These are phyloP conservation scores for Syncephalastrum racemosum DNA, from an alignment of 371 early-diverging fungal genomes.

Conservation along the genomic window DNA sequence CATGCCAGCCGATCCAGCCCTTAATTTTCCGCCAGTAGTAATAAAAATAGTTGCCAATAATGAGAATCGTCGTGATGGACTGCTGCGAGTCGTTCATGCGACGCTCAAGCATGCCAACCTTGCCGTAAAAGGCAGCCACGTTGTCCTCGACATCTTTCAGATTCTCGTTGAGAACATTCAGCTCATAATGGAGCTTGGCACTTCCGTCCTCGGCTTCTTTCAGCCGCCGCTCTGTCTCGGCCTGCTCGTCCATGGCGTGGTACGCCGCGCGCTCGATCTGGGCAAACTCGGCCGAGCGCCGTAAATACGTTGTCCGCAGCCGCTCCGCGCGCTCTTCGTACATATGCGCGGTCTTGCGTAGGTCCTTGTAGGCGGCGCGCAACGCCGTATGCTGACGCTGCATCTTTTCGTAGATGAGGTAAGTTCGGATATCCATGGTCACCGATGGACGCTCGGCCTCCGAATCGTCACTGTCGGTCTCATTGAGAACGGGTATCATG, in stretches of 20 bases:
- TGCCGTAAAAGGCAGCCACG: conserved; percentile 41
- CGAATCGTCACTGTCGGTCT: conserved; percentile 6
- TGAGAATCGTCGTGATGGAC: conserved; percentile 46
- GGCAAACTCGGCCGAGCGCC: conserved; percentile 31
- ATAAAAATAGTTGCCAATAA: conserved; percentile 49
- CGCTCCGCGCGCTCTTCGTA: conserved; percentile 34
- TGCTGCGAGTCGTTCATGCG: conserved; percentile 51
- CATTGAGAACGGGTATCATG: conserved; percentile 11
- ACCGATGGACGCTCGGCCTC: conserved; percentile 15
- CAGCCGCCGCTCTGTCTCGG: conserved; percentile 26
- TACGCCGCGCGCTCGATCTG: conserved; percentile 21
- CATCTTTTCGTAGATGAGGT: conserved; percentile 37
- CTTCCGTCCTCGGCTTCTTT: conserved; percentile 42
- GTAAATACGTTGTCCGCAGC: conserved; percentile 30
- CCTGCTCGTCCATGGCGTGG: conserved; percentile 34
- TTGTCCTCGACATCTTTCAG: conserved; percentile 48
- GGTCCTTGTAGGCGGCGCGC: conserved; percentile 20
- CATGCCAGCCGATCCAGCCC: conserved; percentile 20
- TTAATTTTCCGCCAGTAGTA: conserved; percentile 44
- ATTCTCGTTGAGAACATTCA: conserved; percentile 45
- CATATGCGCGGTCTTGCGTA: conserved; percentile 22
- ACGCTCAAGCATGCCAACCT: conserved; percentile 38
- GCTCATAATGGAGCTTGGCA: conserved; percentile 47
- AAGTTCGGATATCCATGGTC: conserved; percentile 37
- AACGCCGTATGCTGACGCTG: conserved; percentile 30